Conservation (phyloP, 1,284 basidiomycete genomes). For the Xanthoconium separans region DNA sequence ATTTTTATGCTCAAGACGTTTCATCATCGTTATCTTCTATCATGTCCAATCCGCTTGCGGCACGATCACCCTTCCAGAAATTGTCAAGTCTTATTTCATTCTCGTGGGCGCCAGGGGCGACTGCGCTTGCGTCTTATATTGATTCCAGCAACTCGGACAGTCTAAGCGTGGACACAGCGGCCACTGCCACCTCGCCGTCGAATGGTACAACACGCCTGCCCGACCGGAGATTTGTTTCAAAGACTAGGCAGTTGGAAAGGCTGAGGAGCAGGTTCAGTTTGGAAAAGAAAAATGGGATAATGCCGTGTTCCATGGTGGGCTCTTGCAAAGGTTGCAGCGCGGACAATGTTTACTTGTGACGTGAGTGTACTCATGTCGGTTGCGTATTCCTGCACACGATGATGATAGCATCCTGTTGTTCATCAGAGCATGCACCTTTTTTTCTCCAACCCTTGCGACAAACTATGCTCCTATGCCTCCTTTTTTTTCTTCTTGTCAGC, state of each 20-base stretch:
- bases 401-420: constrained; percentile 6
- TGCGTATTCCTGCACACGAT: constrained; percentile 1
- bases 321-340: constrained; percentile 45
- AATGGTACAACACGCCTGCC: constrained; percentile 13
- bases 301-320: constrained; percentile 32
- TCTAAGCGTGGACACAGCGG: constrained; percentile 17
- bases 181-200: constrained; percentile 14
- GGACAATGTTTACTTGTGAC: constrained; percentile 44
- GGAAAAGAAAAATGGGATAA: constrained; percentile 37
- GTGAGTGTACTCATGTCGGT: constrained; percentile 20
- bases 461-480: constrained; percentile 22
- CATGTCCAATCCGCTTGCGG: constrained; percentile 50
- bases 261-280: constrained; percentile 51
- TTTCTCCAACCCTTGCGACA: neutral
- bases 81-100: constrained; percentile 59
- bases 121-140: constrained; percentile 29
- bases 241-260: constrained; percentile 61
- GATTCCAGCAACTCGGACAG: constrained; percentile 26
- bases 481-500: constrained; percentile 2
- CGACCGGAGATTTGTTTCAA: constrained; percentile 50
- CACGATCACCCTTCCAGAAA: constrained; percentile 43
- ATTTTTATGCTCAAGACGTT: constrained; percentile 24
- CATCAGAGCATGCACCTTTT: constrained; percentile 6
- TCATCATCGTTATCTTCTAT: constrained; percentile 44
- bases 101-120: constrained; percentile 49